Conservation (phyloP, 352 stramenopile species). For the Globisporangium viniferum region DNA sequence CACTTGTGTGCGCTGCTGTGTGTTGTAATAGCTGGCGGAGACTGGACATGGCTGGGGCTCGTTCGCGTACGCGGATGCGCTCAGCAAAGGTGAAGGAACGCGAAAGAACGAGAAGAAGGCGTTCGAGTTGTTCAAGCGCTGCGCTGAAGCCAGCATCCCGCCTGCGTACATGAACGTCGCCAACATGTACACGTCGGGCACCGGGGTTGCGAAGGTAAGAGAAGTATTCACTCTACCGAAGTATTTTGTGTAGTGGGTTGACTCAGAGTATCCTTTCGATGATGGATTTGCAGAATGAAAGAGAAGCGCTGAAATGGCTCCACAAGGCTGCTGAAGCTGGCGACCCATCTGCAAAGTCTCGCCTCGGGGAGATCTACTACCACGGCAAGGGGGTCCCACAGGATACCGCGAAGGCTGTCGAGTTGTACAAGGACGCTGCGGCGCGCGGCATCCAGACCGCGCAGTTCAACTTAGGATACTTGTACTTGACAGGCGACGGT, state of each 20-base stretch:
- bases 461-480: slow-evolving; percentile 77
- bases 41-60: slow-evolving; percentile 69
- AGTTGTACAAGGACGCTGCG: slow-evolving; percentile 71
- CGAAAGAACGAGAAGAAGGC: slow-evolving; percentile 73
- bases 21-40: slow-evolving; percentile 38
- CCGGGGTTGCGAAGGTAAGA: slow-evolving; percentile 63
- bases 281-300: slow-evolving; percentile 50
- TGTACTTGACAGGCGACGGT: slow-evolving; percentile 67
- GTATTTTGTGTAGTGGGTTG: neutral
- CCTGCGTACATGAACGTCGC: slow-evolving; percentile 79
- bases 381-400: slow-evolving; percentile 56
- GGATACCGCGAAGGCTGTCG: slow-evolving; percentile 49
- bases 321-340: slow-evolving; percentile 70
- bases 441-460: slow-evolving; percentile 50
- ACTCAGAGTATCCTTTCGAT: neutral
- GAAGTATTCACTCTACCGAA: neutral
- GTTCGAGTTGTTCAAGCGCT: slow-evolving; percentile 75
- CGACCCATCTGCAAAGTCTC: slow-evolving; percentile 70
- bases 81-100: slow-evolving; percentile 72
- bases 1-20: neutral
- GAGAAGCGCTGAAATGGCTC: slow-evolving; percentile 67
- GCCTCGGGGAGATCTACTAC: slow-evolving; percentile 70
- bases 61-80: slow-evolving; percentile 77
- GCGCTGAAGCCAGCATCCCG: slow-evolving; percentile 56
- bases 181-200: slow-evolving; percentile 79